Evolutionary conservation across 352 stramenopile species (phyloP).

Genomic region (Bremia lactucae): DNA sequence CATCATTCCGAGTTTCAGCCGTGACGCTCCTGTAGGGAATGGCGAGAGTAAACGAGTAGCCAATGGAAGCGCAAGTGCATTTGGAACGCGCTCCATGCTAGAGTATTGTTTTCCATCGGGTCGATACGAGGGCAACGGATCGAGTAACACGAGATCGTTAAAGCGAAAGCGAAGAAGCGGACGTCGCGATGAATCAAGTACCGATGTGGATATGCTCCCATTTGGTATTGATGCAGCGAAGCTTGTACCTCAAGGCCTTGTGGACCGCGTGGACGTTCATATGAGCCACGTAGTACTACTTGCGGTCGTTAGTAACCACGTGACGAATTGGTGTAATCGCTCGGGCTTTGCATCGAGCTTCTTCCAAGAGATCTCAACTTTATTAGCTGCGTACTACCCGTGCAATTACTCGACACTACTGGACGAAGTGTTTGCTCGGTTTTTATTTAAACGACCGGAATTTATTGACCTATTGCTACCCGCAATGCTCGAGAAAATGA

Average conservation of each 20-base stretch:
- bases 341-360: conserved; percentile 62
- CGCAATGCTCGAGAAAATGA: conserved; percentile 63
- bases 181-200: conserved; percentile 11
- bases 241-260: conserved; percentile 72
- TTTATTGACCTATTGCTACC: conserved; percentile 51
- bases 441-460: conserved; percentile 72
- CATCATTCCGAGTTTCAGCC: conserved; percentile 47
- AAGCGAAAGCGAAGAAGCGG: conserved; percentile 38
- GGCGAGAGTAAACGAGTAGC: conserved; percentile 13
- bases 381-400: conserved; percentile 75
- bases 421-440: conserved; percentile 64
- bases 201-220: conserved; percentile 39
- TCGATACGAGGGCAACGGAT: conserved; percentile 4
- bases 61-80: conserved; percentile 18
- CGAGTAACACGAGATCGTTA: conserved; percentile 17
- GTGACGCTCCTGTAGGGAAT: conserved; percentile 1
- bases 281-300: conserved; percentile 40
- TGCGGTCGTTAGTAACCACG: conserved; percentile 48
- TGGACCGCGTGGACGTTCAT: conserved; percentile 66
- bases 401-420: conserved; percentile 72
- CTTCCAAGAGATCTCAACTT: conserved; percentile 49
- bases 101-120: conserved; percentile 47
- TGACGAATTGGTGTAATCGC: conserved; percentile 57
- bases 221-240: conserved; percentile 70
- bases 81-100: conserved; percentile 27